Conservation (phyloP, 306 rosid genomes). For the Psophocarpus tetragonolobus region DNA sequence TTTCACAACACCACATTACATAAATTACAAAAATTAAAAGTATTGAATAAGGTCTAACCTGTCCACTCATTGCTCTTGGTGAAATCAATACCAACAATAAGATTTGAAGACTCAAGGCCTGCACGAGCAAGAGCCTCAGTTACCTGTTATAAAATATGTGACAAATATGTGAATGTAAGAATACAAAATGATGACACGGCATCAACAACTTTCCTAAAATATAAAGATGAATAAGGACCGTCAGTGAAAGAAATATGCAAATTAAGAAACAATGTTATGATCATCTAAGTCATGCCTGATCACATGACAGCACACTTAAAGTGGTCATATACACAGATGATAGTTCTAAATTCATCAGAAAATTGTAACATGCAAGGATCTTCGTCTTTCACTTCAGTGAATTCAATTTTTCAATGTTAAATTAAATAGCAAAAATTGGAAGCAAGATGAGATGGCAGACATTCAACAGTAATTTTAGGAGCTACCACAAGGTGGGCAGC, state of each 20-base stretch:
- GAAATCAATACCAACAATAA: slow-evolving; percentile 91
- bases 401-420: slow-evolving; percentile 1
- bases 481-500: background rate
- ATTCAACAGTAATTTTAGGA: background rate
- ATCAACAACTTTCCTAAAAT: background rate
- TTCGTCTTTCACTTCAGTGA: slow-evolving; percentile 8
- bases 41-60: slow-evolving; percentile 50
- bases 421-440: background rate
- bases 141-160: slow-evolving; percentile 55
- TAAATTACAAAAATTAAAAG: background rate
- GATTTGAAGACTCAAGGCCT: slow-evolving; percentile 97
- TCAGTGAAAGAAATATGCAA: slow-evolving; percentile 1
- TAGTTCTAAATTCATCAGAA: slow-evolving; percentile 9
- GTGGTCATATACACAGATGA: background rate
- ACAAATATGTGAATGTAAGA: slow-evolving; percentile 10
- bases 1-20: slow-evolving; percentile 35
- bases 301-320: background rate
- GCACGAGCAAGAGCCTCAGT: slow-evolving; percentile 90
- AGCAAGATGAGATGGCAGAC: background rate
- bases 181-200: background rate
- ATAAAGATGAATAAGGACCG: slow-evolving; percentile 19
- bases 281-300: slow-evolving; percentile 3
- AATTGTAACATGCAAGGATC: background rate
- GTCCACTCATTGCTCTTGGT: slow-evolving; percentile 99
- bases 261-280: slow-evolving; percentile 15